Evolutionary conservation across 495 filamentous ascomycete genomes (phyloP).

Genomic region (Tuber borchii): DNA sequence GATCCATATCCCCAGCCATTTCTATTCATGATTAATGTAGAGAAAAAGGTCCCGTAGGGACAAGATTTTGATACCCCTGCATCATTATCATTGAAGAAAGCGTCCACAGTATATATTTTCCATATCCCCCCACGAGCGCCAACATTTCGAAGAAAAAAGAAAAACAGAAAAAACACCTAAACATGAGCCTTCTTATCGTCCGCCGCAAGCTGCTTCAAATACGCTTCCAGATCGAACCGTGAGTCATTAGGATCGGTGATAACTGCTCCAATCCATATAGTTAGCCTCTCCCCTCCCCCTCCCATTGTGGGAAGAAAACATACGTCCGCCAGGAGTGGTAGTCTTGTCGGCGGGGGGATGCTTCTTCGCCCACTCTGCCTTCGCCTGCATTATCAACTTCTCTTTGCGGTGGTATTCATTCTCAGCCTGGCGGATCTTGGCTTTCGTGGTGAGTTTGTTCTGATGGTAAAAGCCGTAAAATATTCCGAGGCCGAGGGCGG

Average conservation of each 20-base stretch:
- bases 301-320: slow-evolving; percentile 42
- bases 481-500: slow-evolving; percentile 76
- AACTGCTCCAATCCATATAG: slow-evolving; percentile 49
- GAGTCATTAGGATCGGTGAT: slow-evolving; percentile 76
- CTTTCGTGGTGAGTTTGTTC: slow-evolving; percentile 58
- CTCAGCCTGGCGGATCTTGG: slow-evolving; percentile 60
- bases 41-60: background rate
- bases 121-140: background rate
- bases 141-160: background rate
- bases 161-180: slow-evolving; percentile 15
- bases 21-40: background rate
- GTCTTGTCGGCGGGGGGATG: slow-evolving; percentile 51
- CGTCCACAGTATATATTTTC: background rate
- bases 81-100: background rate
- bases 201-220: slow-evolving; percentile 59
- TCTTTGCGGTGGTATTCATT: slow-evolving; percentile 82
- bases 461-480: slow-evolving; percentile 93
- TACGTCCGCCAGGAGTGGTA: slow-evolving; percentile 51
- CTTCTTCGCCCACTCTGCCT: slow-evolving; percentile 78
- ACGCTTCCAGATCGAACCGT: slow-evolving; percentile 85
- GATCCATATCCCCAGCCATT: background rate
- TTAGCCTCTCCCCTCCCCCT: slow-evolving; percentile 3
- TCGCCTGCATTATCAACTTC: slow-evolving; percentile 79
- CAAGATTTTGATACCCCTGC: background rate
- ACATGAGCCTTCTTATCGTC: slow-evolving; percentile 45